Evolutionary conservation across 2,329 filamentous ascomycete genomes (phyloP).

Genomic region (Mycocentrospora acerina): DNA sequence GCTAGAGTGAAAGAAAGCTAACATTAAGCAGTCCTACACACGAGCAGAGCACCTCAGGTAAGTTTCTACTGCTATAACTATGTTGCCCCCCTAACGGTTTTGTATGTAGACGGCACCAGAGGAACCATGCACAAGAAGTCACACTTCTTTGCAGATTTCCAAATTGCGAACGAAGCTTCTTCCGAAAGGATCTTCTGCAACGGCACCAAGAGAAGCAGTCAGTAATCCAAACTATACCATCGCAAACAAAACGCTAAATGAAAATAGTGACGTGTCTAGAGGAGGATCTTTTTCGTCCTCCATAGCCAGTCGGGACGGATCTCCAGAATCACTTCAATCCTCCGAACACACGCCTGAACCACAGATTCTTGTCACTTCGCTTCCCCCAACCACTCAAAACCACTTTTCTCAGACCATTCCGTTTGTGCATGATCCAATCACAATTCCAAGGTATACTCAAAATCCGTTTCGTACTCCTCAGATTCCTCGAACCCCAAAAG

Average conservation of each 20-base stretch:
- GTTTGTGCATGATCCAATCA: constrained; percentile 25
- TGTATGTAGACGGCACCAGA: constrained; percentile 46
- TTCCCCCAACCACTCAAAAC: constrained; percentile 17
- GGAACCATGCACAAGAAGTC: constrained; percentile 48
- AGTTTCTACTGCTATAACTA: background rate
- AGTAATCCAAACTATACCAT: constrained; percentile 14
- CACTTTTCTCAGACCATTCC: constrained; percentile 22
- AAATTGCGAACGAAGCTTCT: constrained; percentile 47
- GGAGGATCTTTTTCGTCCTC: constrained; percentile 27
- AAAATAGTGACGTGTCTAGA: constrained; percentile 28
- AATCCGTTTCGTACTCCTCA: constrained; percentile 42
- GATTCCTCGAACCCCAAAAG: constrained; percentile 36
- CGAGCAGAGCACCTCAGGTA: constrained; percentile 51
- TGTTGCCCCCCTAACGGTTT: constrained; percentile 1
- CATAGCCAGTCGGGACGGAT: constrained; percentile 26
- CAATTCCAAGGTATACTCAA: constrained; percentile 40
- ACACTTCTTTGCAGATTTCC: constrained; percentile 44
- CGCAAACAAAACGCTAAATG: constrained; percentile 14
- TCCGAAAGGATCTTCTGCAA: constrained; percentile 47
- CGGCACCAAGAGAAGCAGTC: constrained; percentile 51
- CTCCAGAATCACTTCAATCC: constrained; percentile 18
- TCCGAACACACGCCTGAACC: constrained; percentile 18
- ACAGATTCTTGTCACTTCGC: constrained; percentile 12
- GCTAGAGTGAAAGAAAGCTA: constrained; percentile 10
- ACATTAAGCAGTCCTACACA: constrained; percentile 47